Conservation (phyloP, 306 rosid species). For the Inga oerstediana region DNA sequence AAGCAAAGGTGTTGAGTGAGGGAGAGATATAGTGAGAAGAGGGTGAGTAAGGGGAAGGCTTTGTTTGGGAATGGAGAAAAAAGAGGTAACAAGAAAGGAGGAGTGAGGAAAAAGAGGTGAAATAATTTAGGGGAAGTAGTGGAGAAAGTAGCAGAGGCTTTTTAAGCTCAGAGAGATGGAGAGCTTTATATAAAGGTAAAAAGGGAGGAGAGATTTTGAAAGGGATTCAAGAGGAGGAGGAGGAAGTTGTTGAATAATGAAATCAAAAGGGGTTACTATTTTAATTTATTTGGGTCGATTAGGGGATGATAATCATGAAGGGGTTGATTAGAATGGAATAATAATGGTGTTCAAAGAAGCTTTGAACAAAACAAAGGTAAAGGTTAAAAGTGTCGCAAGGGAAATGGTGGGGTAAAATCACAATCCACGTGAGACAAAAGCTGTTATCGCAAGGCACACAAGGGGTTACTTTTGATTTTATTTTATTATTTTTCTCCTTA, state of each 20-base stretch:
- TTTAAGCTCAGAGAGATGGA: not conserved
- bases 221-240: constrained; percentile 33
- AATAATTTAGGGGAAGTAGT: constrained; percentile 29
- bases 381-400: not conserved
- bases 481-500: not conserved
- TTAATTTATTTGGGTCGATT: not conserved
- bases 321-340: constrained; percentile 37
- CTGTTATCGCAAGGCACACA: not conserved
- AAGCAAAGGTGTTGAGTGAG: not conserved
- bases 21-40: not conserved
- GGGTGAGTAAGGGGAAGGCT: not conserved
- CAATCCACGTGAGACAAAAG: not conserved
- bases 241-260: not conserved
- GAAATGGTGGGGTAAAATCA: not conserved
- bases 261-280: not conserved
- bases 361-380: not conserved
- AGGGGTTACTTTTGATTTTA: not conserved
- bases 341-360: not conserved
- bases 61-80: constrained; percentile 41
- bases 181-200: constrained; percentile 15
- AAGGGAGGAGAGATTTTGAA: constrained; percentile 24
- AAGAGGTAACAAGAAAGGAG: constrained; percentile 1
- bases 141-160: constrained; percentile 18
- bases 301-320: constrained; percentile 4
- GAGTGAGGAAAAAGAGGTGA: constrained; percentile 20